A percentile compares a stretch with the other conserved stretches of the same genome.
Evolutionary conservation across 192 early-diverging fungal genomes (phyloP).

Genomic region (Phlyctochytrium planicorne): DNA sequence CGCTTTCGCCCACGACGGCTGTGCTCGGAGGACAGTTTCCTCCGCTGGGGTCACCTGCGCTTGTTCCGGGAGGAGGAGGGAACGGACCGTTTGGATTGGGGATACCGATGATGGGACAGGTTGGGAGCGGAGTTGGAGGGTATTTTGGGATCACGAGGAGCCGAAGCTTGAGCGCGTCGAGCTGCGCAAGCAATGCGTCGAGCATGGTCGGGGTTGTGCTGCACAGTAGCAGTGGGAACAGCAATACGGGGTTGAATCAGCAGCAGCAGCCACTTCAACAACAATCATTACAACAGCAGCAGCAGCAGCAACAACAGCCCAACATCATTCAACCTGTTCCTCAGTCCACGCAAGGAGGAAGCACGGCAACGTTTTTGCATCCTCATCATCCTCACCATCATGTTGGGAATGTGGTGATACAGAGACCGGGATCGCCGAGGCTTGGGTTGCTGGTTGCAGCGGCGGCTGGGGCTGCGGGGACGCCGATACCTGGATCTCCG

Average conservation of each 20-base stretch:
- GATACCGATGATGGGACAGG: not conserved
- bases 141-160: conserved; percentile 1
- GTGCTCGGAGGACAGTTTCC: not conserved
- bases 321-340: too few relatives aligned
- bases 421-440: conserved; percentile 20
- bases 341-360: not conserved
- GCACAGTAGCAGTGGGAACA: not conserved
- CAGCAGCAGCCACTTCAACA: conserved; percentile 9
- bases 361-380: not conserved
- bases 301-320: conserved; percentile 5
- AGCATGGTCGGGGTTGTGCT: not conserved
- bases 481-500: not conserved
- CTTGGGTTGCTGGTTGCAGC: conserved; percentile 17
- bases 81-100: not conserved
- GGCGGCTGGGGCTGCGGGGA: conserved; percentile 10
- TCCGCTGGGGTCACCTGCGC: not conserved
- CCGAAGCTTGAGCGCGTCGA: not conserved
- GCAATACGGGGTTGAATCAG: not conserved
- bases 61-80: not conserved
- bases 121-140: not conserved
- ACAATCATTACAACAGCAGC: not conserved
- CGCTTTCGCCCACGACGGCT: not conserved
- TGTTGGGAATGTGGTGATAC: not conserved
- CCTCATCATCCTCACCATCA: not conserved
- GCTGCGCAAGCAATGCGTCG: too few relatives aligned